Evolutionary conservation across 331 rosid species (phyloP).

Genomic region (Pyracantha coccinea): DNA sequence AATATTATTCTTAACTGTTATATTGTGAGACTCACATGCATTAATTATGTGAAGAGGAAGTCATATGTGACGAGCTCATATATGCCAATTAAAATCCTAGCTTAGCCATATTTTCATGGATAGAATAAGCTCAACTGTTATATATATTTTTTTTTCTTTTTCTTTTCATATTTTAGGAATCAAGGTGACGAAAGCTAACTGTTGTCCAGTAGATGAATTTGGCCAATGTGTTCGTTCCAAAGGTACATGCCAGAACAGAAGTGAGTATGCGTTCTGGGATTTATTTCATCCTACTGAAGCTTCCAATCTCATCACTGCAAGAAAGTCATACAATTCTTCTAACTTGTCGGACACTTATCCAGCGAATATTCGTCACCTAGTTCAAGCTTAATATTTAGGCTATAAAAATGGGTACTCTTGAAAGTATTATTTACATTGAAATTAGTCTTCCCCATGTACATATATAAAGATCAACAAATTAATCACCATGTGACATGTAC

Average conservation of each 20-base stretch:
- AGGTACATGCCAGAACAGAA: slow-evolving; percentile 35
- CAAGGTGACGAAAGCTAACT: background rate
- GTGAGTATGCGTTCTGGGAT: slow-evolving; percentile 25
- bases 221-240: slow-evolving; percentile 26
- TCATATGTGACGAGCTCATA: background rate
- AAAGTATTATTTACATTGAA: background rate
- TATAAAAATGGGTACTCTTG: background rate
- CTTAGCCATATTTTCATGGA: too few species aligned
- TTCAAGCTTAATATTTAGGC: slow-evolving; percentile 5
- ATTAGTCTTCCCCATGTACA: too few species aligned
- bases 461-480: too few species aligned
- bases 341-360: slow-evolving; percentile 21
- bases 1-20: background rate
- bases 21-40: background rate
- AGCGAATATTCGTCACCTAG: slow-evolving; percentile 24
- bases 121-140: too few species aligned
- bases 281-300: slow-evolving; percentile 22
- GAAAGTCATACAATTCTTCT: slow-evolving; percentile 13
- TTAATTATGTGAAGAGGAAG: background rate
- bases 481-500: too few species aligned
- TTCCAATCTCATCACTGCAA: background rate
- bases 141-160: background rate
- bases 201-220: slow-evolving; percentile 23
- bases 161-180: slow-evolving; percentile 15
- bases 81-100: background rate